Base-by-base conservation (phyloP, 148 eudicot species). In the Amaranthus palmeri region DNA sequence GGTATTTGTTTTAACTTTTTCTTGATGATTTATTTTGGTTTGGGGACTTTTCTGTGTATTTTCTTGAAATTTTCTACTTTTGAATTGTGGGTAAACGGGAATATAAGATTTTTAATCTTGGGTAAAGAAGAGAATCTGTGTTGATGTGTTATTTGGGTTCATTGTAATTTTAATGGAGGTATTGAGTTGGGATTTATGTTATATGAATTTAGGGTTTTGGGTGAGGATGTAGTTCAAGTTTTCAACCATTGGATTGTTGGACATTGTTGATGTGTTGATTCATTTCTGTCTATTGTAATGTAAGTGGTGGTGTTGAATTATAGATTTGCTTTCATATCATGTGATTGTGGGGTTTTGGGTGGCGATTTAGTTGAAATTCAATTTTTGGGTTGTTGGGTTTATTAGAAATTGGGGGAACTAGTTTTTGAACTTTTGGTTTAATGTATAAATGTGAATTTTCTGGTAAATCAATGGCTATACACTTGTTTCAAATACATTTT, bases 1-100 rank as follows among this genome's bases (percentile, higher is more conserved):
- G 95, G 98, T 87, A 77, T 3, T 58, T 3, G 14, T 43, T 36
- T 48, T 76, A 10, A 8, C 41, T 17, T n/a, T 60, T 53, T 49
- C 11, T 25, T 50, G 42, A 9, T 68, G 8, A 56, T 8, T 6
- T 44, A n/a, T 44, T 48, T 4, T 56, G 36, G 1, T 74, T 45
- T 17, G 46, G 65, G 40, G 41, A 11, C 9, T 42, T 11, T 51
- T 64, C 18, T 54, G 5, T 13, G 18, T 12, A 6, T 56, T 69
- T 51, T 25, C 54, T 75, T 6, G 56, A 59, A 59, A 15, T 55
- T 62, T 61, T 61, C 7, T 52, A 17, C 58, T 60, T 61, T 68
- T 52, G 61, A 43, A 17, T 59, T 13, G 4, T 75, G 67, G 72
- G 68, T n/a, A 46, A 3, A 50, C 61, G 51, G 66, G 67, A 42